A percentile compares a stretch with the other conserved stretches of the same genome.
Conservation (phyloP, 1,284 basidiomycete species). For the Heterobasidion irregulare region DNA sequence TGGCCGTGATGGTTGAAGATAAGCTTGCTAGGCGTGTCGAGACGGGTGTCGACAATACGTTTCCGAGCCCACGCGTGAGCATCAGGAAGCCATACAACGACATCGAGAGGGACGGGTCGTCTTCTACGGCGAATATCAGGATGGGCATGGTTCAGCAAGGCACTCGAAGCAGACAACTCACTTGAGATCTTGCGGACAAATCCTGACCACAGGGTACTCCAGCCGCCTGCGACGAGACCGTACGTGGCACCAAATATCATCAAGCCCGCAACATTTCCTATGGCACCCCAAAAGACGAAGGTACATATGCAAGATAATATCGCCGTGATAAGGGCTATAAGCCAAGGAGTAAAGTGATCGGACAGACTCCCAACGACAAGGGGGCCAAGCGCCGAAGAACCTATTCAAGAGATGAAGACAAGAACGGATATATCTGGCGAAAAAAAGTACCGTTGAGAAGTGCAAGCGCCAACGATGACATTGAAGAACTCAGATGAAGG, state of each 20-base stretch:
- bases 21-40: constrained; percentile 21
- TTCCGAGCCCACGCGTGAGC: constrained; percentile 30
- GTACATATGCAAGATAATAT: constrained; percentile 12
- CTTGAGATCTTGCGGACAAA: constrained; percentile 16
- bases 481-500: constrained; percentile 1
- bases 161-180: constrained; percentile 3
- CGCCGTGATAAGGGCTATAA: constrained; percentile 13
- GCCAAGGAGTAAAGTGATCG: constrained; percentile 27
- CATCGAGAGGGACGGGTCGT: constrained; percentile 26
- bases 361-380: constrained; percentile 25
- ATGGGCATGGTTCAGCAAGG: not conserved
- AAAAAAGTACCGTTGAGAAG: constrained; percentile 7
- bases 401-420: not conserved
- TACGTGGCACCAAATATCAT: constrained; percentile 17
- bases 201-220: constrained; percentile 18
- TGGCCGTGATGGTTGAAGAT: not conserved
- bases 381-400: constrained; percentile 23
- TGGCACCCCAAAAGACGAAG: constrained; percentile 20
- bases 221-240: constrained; percentile 19
- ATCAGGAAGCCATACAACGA: constrained; percentile 28
- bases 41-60: constrained; percentile 33
- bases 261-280: constrained; percentile 15
- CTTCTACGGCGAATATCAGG: constrained; percentile 15
- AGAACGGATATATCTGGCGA: not conserved
- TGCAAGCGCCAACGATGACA: constrained; percentile 9